These are phyloP conservation scores for Botryobasidium botryosum DNA, from an alignment of 768 basidiomycete genomes.

Conservation along the genomic window DNA sequence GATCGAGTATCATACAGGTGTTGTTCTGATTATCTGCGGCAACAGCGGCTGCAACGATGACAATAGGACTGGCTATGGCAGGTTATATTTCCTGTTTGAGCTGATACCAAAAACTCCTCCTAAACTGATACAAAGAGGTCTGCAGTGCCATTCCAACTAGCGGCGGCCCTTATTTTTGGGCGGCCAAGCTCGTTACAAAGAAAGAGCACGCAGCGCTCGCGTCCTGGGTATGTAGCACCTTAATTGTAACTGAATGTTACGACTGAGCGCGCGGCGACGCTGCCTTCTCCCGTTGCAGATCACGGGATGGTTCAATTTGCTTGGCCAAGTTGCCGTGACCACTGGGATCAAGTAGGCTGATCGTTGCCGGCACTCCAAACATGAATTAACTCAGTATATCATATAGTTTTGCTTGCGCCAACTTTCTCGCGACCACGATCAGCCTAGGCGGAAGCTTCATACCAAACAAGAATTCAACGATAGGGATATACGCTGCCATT, in stretches of 20 bases:
- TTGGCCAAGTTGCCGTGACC: constrained; percentile 50
- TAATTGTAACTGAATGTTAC: neutral
- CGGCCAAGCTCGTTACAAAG: constrained; percentile 43
- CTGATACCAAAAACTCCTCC: no score
- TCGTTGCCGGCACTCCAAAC: neutral
- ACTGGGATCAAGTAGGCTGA: constrained; percentile 42
- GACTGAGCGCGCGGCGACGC: neutral
- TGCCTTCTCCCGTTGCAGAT: constrained; percentile 3
- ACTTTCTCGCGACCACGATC: constrained; percentile 45
- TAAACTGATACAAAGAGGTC: no score
- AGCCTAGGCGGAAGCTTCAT: constrained; percentile 43
- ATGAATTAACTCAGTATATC: neutral
- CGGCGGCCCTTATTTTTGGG: constrained; percentile 68
- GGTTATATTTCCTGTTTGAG: no score
- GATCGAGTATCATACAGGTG: neutral
- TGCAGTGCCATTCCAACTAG: constrained; percentile 33
- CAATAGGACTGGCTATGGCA: constrained; percentile 62
- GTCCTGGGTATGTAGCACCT: constrained; percentile 34
- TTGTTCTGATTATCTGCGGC: neutral
- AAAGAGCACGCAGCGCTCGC: constrained; percentile 37
- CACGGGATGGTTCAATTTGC: constrained; percentile 15
- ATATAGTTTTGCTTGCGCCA: constrained; percentile 44
- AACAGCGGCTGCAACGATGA: constrained; percentile 46
- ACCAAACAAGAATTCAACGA: constrained; percentile 39
- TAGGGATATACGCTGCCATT: constrained; percentile 55